A percentile compares a stretch with the other conserved stretches of the same genome.
phyloP scores from a whole-genome alignment of 768 basidiomycete species.

The Aureoboletus auriporus region DNA sequence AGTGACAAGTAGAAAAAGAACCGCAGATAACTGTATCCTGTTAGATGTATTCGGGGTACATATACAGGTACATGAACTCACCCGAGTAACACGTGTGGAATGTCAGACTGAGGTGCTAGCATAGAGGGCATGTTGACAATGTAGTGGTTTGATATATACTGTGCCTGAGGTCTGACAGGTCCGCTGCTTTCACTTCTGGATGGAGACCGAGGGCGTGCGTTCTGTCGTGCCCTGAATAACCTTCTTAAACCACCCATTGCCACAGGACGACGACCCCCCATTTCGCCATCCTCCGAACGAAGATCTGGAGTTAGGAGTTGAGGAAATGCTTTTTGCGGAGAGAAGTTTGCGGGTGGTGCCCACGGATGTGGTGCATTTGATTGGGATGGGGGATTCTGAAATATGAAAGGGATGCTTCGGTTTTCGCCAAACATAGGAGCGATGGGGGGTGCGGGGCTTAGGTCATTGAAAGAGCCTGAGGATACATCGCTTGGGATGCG shows the following conservation, averaged over 20 bases:
- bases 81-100: conserved; percentile 85
- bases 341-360: conserved; percentile 60
- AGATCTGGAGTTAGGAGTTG: conserved; percentile 42
- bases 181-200: conserved; percentile 42
- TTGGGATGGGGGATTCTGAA: conserved; percentile 49
- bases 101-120: conserved; percentile 51
- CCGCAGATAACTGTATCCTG: conserved; percentile 69
- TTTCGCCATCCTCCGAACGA: conserved; percentile 39
- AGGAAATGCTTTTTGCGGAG: conserved; percentile 58
- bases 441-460: conserved; percentile 35
- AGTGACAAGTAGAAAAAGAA: conserved; percentile 91
- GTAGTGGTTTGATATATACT: conserved; percentile 72
- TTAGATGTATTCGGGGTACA: conserved; percentile 15
- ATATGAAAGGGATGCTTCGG: conserved; percentile 69
- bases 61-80: conserved; percentile 33
- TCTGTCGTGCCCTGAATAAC: conserved; percentile 59
- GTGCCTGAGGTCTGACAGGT: conserved; percentile 37
- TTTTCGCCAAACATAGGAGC: conserved; percentile 62
- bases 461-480: conserved; percentile 41
- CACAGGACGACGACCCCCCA: conserved; percentile 43
- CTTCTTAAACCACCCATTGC: conserved; percentile 63
- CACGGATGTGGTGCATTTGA: conserved; percentile 49
- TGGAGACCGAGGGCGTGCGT: conserved; percentile 33
- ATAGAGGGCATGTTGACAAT: conserved; percentile 76
- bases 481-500: conserved; percentile 27